Base-by-base conservation (phyloP, 306 rosid genomes). In the Pyrus communis region DNA sequence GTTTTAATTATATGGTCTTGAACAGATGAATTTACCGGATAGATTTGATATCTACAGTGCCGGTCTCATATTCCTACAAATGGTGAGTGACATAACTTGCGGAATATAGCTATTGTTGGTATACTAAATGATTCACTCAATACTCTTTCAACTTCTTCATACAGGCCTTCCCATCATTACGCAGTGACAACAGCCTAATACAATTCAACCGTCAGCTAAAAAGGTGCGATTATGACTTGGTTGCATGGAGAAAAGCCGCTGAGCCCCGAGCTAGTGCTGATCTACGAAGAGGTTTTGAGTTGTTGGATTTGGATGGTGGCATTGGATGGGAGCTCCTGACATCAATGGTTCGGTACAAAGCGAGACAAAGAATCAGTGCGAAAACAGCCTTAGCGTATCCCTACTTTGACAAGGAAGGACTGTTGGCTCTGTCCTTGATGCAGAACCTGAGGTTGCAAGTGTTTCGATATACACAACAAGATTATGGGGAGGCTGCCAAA, bases 61-160 rank as follows among this genome's bases (percentile, higher is more conserved):
- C n/a, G 98, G 96, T 69, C 90, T 94, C 82, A 90, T 92, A 80
- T 94, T 94, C 82, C 88, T 94, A 70, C 97, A 94, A 84, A 94
- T 94, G 97, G 96, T 92, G 81, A 91, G 94, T 82, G 71, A 68
- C 71, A 59, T 67, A 70, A 71, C 58, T 57, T 78, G 68, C 75
- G 21, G 28, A 73, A 25, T 69, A 38, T 42, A 9, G 69, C 69
- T 75, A 75, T 73, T 51, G 21, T 73, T 78, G 43, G 77, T 58
- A 28, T 67, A 77, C 45, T 22, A 52, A 62, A 30, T 67, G n/a
- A 71, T 81, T 51, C 45, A 35, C 28, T 78, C 80, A 13, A 13
- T 19, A 54, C 4, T 54, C 15, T 54, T 43, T 42, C 54, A 23
- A 33, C 54, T 22, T 19, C n/a, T 79, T 75, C 76, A 65, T 85